phyloP scores from a whole-genome alignment of 192 early-diverging fungal species.

The Coemansia sp. region DNA sequence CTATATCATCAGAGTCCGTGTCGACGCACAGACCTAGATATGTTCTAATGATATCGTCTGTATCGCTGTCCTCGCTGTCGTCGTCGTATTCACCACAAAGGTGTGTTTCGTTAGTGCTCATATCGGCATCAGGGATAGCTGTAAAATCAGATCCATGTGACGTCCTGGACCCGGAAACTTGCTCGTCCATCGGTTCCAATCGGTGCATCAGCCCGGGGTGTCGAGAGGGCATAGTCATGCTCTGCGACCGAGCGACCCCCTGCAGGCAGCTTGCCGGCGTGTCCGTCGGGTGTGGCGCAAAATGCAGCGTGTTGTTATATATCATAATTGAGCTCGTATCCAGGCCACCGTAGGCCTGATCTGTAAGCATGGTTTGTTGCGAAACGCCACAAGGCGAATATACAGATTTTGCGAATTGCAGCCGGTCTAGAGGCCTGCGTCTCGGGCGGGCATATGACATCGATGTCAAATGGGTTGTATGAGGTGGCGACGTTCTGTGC shows the following conservation, averaged over 20 bases:
- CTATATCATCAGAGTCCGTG: neutral
- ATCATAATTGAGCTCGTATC: neutral
- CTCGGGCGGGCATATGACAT: constrained; percentile 9
- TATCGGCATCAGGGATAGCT: constrained; percentile 3
- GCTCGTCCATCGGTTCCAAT: neutral
- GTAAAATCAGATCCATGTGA: constrained; percentile 6
- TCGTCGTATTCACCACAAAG: constrained; percentile 3
- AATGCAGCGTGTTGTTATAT: neutral
- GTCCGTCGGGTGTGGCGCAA: constrained; percentile 7
- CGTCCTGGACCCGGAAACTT: constrained; percentile 1
- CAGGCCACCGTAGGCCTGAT: neutral
- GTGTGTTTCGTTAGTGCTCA: neutral
- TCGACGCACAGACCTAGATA: neutral
- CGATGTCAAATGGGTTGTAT: constrained; percentile 10
- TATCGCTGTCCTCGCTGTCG: neutral
- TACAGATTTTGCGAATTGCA: constrained; percentile 5
- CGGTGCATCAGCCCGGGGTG: neutral
- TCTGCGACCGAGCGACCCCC: neutral
- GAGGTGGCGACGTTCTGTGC: neutral
- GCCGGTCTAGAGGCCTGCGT: neutral
- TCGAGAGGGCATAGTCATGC: constrained; percentile 2
- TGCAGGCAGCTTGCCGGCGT: neutral
- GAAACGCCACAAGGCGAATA: constrained; percentile 3
- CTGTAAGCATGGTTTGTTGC: neutral
- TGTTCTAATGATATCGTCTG: neutral